Evolutionary conservation across 306 rosid genomes (phyloP), one percentile per base, ranked within the genome.

Genomic region (Lablab purpureus): DNA sequence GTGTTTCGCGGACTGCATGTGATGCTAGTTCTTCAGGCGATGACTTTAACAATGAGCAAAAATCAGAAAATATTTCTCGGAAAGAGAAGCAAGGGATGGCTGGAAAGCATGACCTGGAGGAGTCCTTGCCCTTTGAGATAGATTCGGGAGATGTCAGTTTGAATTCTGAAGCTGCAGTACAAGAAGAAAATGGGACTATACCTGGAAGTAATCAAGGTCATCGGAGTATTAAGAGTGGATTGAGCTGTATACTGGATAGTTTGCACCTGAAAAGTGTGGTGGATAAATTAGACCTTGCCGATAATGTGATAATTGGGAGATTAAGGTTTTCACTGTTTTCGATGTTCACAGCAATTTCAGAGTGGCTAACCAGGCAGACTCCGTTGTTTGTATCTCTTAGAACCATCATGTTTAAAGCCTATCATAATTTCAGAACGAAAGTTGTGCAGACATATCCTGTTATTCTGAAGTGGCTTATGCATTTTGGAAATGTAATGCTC

Each of bases 381-480:
- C 98, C 97, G 5, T 66, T 89, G 28, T 79, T 87, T 79, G 68
- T 51, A 62, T 75, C 89, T 22, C 18, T 84, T 50, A 84, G 63
- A 66, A 80, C 86, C 80, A 78, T 55, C 13, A 27, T 63, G 49
- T 78, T 80, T 19, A 80, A 73, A 63, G 87, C 84, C 47, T 28
- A 71, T 82, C 87, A 71, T 27, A 72, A 66, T 87, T 72, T 83
- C 43, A 84, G 81, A 82, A 82, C 82, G 68, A 91, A 86, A 85
- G 32, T 86, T 84, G 74, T 80, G 86, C 85, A 22, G 86, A 92
- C 89, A 43, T 96, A 93, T 88, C 98, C 98, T 10, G 36, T 89
- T 73, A 85, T 89, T 76, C 74, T 84, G 85, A 90, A 81, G 77
- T 88, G 92, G 94, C 82, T 96, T 78, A 77, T 87, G 82, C 91